Evolutionary conservation across 441 rosid species (phyloP).

Genomic region (California macrophylla): DNA sequence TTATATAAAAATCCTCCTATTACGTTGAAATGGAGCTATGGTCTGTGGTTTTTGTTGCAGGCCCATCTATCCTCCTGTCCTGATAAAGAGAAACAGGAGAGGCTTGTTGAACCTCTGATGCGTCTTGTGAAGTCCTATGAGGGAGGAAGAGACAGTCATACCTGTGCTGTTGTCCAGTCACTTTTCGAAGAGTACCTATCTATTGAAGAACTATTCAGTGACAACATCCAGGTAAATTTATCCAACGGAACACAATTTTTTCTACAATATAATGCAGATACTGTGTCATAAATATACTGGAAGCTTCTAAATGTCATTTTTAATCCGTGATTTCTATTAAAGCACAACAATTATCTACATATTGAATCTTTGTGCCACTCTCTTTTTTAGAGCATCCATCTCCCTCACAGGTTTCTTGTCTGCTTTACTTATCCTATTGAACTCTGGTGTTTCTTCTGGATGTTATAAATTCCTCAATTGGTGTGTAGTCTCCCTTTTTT

Average conservation of each 20-base stretch:
- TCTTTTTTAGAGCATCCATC: too few relatives aligned
- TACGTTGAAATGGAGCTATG: slow-evolving; percentile 9
- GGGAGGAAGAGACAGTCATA: slow-evolving; percentile 99
- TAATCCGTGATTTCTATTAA: background rate
- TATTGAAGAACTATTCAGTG: slow-evolving; percentile 90
- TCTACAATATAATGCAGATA: background rate
- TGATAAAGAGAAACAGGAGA: slow-evolving; percentile 82
- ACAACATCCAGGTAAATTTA: slow-evolving; percentile 65
- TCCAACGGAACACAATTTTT: background rate
- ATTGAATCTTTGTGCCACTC: background rate
- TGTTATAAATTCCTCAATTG: too few relatives aligned
- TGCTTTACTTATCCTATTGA: too few relatives aligned
- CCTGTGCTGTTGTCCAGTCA: slow-evolving; percentile 79
- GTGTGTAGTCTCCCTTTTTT: too few relatives aligned
- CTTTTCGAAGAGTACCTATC: slow-evolving; percentile 94
- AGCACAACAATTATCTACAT: slow-evolving; percentile 3
- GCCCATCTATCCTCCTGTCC: slow-evolving; percentile 60
- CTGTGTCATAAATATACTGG: slow-evolving; percentile 10
- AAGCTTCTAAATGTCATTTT: slow-evolving; percentile 9
- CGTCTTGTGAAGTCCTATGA: slow-evolving; percentile 93
- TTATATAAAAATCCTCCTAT: background rate
- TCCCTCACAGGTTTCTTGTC: too few relatives aligned
- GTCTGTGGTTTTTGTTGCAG: slow-evolving; percentile 35
- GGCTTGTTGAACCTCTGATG: slow-evolving; percentile 93
- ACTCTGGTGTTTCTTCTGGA: too few relatives aligned